These are phyloP conservation scores for Globisporangium nodosum DNA, from an alignment of 352 stramenopile species.

Conservation along the genomic window DNA sequence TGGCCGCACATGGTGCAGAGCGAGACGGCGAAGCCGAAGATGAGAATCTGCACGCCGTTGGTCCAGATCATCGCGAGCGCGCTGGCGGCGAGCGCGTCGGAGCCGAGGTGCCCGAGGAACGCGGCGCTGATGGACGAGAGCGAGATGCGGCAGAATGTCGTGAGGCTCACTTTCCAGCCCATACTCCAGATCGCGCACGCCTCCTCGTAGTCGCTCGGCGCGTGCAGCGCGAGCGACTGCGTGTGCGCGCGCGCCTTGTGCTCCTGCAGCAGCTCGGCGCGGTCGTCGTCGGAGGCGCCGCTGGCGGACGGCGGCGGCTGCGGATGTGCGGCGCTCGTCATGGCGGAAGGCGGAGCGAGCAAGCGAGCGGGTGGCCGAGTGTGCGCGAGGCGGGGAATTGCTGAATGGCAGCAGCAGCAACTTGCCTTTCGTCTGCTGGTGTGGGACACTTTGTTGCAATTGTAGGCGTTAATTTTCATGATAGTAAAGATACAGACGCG, in stretches of 20 bases:
- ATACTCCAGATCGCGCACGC: constrained; percentile 71
- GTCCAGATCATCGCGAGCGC: constrained; percentile 78
- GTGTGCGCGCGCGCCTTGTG: constrained; percentile 1
- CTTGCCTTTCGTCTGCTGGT: no score
- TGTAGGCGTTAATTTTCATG: no score
- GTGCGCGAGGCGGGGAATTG: no score
- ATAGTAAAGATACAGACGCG: no score
- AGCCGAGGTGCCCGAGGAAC: constrained; percentile 74
- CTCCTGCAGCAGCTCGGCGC: neutral
- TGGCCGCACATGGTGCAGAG: constrained; percentile 78
- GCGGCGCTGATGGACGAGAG: constrained; percentile 74
- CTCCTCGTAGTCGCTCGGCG: constrained; percentile 32
- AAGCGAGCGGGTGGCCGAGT: no score
- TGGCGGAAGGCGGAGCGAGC: neutral
- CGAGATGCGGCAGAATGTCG: constrained; percentile 79
- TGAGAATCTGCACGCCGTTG: constrained; percentile 71
- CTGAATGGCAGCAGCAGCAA: no score
- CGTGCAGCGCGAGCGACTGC: constrained; percentile 1
- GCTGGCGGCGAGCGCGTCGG: constrained; percentile 61
- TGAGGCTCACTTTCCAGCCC: constrained; percentile 78
- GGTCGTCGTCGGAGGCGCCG: constrained; percentile 1
- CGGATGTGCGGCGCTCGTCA: neutral
- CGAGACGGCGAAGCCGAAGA: constrained; percentile 75
- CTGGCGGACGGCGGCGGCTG: neutral
- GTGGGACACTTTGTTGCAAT: no score